phyloP scores from a whole-genome alignment of 768 basidiomycete genomes.

The Suillus luteus region DNA sequence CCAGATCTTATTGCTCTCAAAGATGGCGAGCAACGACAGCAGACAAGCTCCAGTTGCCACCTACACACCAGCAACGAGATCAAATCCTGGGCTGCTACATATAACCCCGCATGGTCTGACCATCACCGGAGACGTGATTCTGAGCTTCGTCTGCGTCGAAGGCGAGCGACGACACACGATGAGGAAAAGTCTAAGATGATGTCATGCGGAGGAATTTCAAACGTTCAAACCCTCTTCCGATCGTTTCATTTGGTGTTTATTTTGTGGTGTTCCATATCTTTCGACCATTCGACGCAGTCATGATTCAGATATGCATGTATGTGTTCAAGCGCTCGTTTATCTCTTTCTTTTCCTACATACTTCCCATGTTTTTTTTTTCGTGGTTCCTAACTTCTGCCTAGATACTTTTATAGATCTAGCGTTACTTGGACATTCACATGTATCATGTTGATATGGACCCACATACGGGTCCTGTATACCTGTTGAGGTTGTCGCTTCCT shows the following conservation, averaged over 20 bases:
- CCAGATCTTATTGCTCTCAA: too few species aligned
- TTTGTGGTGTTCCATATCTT: background rate
- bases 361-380: background rate
- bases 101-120: slow-evolving; percentile 36
- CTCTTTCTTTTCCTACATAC: background rate
- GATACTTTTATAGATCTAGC: slow-evolving; percentile 3
- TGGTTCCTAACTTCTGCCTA: background rate
- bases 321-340: background rate
- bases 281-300: background rate
- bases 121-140: slow-evolving; percentile 34
- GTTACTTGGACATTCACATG: slow-evolving; percentile 3
- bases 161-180: slow-evolving; percentile 34
- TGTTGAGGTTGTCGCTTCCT: background rate
- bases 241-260: background rate
- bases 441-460: background rate
- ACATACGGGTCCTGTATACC: background rate
- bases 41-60: slow-evolving; percentile 35
- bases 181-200: slow-evolving; percentile 21
- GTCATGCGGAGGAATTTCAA: background rate
- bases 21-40: slow-evolving; percentile 37
- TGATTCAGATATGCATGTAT: background rate
- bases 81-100: slow-evolving; percentile 34
- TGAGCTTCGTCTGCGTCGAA: slow-evolving; percentile 36
- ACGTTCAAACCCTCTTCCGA: background rate
- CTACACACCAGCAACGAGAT: slow-evolving; percentile 26